Conservation (phyloP, 345 rosid species). For the Corymbia maculata region DNA sequence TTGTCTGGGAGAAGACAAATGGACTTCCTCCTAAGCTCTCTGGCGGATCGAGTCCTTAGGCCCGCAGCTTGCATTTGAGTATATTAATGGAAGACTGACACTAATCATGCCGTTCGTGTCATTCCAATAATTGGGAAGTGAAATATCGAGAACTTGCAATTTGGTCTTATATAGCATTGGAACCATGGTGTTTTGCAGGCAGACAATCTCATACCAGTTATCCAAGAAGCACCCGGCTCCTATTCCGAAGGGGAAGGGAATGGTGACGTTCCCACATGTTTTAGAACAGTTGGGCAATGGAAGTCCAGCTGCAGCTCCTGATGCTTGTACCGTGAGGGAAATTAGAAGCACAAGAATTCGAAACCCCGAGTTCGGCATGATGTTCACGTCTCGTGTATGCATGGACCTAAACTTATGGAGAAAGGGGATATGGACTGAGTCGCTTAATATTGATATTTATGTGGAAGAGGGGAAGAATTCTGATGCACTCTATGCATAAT, state of each 20-base stretch:
- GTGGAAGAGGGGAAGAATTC: neutral
- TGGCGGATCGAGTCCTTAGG: no score
- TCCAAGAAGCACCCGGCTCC: neutral
- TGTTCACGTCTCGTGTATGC: neutral
- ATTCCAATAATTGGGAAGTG: neutral
- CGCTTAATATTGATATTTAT: neutral
- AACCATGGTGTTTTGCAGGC: neutral
- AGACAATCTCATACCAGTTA: neutral
- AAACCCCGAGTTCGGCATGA: neutral
- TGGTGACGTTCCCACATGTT: neutral
- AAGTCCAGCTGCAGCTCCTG: neutral
- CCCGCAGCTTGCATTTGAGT: no score
- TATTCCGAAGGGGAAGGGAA: constrained; percentile 1
- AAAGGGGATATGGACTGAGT: neutral
- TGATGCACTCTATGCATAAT: neutral
- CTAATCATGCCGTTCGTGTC: neutral
- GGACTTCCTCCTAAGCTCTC: no score
- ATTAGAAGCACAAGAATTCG: neutral
- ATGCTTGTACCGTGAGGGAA: neutral
- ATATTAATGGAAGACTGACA: neutral
- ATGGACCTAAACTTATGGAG: neutral
- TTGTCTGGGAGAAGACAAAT: no score
- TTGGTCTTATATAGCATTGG: neutral
- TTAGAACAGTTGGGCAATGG: neutral
- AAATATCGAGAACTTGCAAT: neutral